Evolutionary conservation across 768 basidiomycete species (phyloP).

Genomic region (Termitomyces sp.): DNA sequence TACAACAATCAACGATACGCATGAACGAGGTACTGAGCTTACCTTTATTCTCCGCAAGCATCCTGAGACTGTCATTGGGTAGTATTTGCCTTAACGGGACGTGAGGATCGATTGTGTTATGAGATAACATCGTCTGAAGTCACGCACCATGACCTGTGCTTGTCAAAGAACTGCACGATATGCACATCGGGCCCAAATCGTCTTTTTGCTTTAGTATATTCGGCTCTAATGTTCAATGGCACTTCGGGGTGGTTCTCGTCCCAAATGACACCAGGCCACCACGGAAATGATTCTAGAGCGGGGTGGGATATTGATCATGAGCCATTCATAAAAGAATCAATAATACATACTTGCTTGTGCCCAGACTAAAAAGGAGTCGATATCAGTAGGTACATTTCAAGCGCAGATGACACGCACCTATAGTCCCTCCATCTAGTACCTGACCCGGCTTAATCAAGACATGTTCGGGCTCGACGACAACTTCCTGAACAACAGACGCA

Average conservation of each 20-base stretch:
- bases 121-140: not conserved
- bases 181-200: conserved; percentile 41
- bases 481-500: not conserved
- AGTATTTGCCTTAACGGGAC: conserved; percentile 56
- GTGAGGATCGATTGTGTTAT: not conserved
- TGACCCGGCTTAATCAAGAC: conserved; percentile 29
- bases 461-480: conserved; percentile 19
- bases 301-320: not conserved
- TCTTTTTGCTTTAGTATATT: conserved; percentile 23
- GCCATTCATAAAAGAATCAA: not conserved
- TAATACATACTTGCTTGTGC: conserved; percentile 60
- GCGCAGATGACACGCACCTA: conserved; percentile 43
- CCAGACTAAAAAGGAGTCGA: conserved; percentile 54
- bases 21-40: conserved; percentile 16
- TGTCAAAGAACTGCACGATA: conserved; percentile 80
- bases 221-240: conserved; percentile 34
- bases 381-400: not conserved
- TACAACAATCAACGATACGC: not conserved
- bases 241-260: conserved; percentile 54
- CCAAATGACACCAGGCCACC: conserved; percentile 82
- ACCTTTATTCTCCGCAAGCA: conserved; percentile 71
- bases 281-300: conserved; percentile 63
- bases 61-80: conserved; percentile 43
- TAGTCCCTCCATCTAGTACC: conserved; percentile 48
- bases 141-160: conserved; percentile 53